Conservation (phyloP, 2,329 filamentous ascomycete species). For the Albifimbria verrucaria region DNA sequence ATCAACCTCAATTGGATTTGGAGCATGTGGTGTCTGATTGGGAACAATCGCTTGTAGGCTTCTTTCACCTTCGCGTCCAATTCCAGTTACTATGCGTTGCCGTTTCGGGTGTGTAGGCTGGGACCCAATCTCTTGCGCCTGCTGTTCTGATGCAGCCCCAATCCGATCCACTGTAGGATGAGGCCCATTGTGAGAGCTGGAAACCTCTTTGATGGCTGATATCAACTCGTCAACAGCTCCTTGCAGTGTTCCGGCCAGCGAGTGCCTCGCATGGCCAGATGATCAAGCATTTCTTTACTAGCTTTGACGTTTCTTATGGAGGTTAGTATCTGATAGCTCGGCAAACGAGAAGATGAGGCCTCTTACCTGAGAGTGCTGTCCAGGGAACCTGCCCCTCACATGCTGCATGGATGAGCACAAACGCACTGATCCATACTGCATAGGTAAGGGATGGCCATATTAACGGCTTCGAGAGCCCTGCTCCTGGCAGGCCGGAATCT, state of each 20-base stretch:
- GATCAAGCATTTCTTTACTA: conserved; percentile 22
- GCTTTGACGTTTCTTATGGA: conserved; percentile 21
- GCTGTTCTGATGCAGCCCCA: neutral
- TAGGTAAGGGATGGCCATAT: conserved; percentile 51
- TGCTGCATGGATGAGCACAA: conserved; percentile 48
- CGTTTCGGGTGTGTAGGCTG: neutral
- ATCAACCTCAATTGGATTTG: neutral
- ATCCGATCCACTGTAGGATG: neutral
- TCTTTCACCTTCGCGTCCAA: too few relatives aligned
- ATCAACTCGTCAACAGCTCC: conserved; percentile 28
- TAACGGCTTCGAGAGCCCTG: conserved; percentile 24
- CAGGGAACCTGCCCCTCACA: conserved; percentile 40
- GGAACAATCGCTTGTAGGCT: neutral
- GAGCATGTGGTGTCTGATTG: neutral
- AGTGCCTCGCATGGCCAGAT: conserved; percentile 25
- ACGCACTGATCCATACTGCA: conserved; percentile 51
- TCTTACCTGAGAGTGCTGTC: conserved; percentile 35
- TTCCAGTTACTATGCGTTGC: neutral
- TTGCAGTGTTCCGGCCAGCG: conserved; percentile 29
- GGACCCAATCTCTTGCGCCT: neutral
- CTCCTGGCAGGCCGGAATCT: conserved; percentile 4
- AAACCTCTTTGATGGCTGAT: conserved; percentile 22
- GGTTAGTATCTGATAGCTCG: neutral
- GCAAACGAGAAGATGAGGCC: neutral
- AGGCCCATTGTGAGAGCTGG: conserved; percentile 6